These are phyloP conservation scores for Dysphania ambrosioides DNA, from an alignment of 148 eudicot genomes.

Conservation along the genomic window DNA sequence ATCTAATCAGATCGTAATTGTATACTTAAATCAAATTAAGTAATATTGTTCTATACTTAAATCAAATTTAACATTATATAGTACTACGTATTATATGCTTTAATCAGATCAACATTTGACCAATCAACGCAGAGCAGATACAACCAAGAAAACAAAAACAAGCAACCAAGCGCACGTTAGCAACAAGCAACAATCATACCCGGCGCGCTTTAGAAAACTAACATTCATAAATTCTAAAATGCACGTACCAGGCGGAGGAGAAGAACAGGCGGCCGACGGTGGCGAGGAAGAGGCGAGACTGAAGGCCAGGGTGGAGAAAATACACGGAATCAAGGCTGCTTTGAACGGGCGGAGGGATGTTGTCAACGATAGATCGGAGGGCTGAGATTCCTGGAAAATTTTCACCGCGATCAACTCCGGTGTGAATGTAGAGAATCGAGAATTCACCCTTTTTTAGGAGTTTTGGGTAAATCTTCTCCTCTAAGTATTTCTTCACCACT, in stretches of 20 bases:
- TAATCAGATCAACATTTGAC: neutral
- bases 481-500: slow-evolving; percentile 45
- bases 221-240: neutral
- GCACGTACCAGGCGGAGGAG: slow-evolving; percentile 48
- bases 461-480: slow-evolving; percentile 47
- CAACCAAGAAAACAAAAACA: neutral
- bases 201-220: too few species aligned
- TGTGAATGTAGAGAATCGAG: slow-evolving; percentile 58
- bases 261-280: slow-evolving; percentile 65
- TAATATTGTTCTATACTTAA: neutral
- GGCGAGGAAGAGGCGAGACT: slow-evolving; percentile 67
- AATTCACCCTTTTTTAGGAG: slow-evolving; percentile 36
- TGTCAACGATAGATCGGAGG: slow-evolving; percentile 48
- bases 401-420: slow-evolving; percentile 40
- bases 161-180: neutral
- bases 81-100: too few species aligned
- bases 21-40: too few species aligned
- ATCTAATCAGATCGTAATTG: too few species aligned
- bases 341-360: slow-evolving; percentile 40
- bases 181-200: neutral
- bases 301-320: slow-evolving; percentile 60
- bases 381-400: slow-evolving; percentile 57
- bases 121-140: neutral
- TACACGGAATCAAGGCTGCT: slow-evolving; percentile 50
- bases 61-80: too few species aligned